phyloP scores from a whole-genome alignment of 768 basidiomycete species.

The Boletus sp. region DNA sequence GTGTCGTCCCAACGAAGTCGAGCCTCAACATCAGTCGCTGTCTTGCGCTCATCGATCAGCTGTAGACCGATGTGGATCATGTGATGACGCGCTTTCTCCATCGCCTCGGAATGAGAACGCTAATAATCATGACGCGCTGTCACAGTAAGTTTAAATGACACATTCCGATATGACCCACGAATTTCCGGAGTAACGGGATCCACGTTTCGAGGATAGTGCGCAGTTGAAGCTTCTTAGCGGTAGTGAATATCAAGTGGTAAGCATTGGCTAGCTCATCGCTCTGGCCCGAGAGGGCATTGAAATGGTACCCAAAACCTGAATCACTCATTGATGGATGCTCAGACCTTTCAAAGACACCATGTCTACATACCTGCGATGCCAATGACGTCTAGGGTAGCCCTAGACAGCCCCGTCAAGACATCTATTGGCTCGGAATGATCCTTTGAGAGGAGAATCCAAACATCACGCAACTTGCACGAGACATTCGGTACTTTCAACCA shows the following conservation, averaged over 20 bases:
- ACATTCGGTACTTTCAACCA: neutral
- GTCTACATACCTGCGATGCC: conserved; percentile 56
- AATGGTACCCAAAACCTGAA: conserved; percentile 54
- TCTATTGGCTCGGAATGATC: conserved; percentile 43
- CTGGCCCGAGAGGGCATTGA: conserved; percentile 49
- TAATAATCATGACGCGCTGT: conserved; percentile 23
- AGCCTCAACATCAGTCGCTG: conserved; percentile 34
- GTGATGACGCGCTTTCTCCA: conserved; percentile 43
- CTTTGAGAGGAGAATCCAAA: conserved; percentile 32
- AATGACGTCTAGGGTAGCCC: conserved; percentile 74
- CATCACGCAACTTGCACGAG: conserved; percentile 44
- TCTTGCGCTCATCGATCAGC: conserved; percentile 51
- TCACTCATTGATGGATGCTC: neutral
- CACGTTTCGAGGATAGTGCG: conserved; percentile 54
- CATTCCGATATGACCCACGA: conserved; percentile 36
- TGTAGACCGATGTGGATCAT: conserved; percentile 53
- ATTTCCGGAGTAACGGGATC: conserved; percentile 54
- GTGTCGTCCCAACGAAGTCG: conserved; percentile 14
- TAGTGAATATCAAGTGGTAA: conserved; percentile 52
- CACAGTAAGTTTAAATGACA: conserved; percentile 3
- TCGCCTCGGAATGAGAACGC: conserved; percentile 46
- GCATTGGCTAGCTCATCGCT: conserved; percentile 55
- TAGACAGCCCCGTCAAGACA: conserved; percentile 61
- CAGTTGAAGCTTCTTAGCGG: conserved; percentile 50
- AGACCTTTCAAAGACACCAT: neutral